Percentiles rank a stretch among this genome's conserved stretches.
Evolutionary conservation across 495 filamentous ascomycete species (phyloP).

Genomic region (Rostrohypoxylon terebratum): DNA sequence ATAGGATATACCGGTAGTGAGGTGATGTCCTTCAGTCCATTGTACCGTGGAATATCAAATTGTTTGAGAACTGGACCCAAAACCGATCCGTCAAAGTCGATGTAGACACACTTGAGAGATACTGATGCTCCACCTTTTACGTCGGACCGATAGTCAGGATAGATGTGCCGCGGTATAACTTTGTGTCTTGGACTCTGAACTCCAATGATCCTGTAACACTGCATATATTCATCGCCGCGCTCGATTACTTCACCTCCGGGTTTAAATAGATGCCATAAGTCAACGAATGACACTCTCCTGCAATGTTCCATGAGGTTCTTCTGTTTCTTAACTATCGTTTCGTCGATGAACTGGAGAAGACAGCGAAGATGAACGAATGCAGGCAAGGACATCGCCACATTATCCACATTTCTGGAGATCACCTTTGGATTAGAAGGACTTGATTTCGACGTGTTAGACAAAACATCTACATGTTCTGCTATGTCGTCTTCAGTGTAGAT

Average conservation of each 20-base stretch:
- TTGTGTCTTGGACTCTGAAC: neutral
- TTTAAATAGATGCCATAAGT: neutral
- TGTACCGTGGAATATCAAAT: neutral
- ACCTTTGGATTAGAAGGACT: neutral
- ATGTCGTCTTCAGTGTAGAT: neutral
- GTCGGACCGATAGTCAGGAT: neutral
- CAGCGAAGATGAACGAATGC: neutral
- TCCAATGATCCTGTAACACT: neutral
- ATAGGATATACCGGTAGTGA: neutral
- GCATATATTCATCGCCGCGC: neutral
- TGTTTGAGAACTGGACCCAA: neutral
- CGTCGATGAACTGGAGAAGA: neutral
- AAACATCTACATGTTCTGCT: neutral
- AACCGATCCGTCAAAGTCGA: neutral
- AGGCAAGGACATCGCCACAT: neutral
- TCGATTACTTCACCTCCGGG: neutral
- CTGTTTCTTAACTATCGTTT: neutral
- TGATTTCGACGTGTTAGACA: neutral
- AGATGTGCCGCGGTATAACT: neutral
- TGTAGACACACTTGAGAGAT: neutral
- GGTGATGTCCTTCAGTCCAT: neutral
- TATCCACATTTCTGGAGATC: neutral
- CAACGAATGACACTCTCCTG: neutral
- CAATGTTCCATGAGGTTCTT: neutral
- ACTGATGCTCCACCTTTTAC: neutral